Base-by-base conservation (phyloP, 306 rosid genomes). In the Quercus robur region DNA sequence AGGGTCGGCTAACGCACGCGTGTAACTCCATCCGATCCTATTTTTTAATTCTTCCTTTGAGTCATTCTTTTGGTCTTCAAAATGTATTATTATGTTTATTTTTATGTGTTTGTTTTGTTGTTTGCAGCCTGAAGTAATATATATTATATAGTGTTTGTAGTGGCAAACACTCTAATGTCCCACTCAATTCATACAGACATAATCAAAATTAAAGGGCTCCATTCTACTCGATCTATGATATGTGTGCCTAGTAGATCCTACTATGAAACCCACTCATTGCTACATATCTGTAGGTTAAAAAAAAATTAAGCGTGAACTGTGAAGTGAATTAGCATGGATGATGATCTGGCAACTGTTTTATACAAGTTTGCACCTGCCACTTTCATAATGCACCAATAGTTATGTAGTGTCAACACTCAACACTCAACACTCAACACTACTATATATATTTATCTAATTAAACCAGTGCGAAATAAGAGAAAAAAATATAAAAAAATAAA, bases 1-100 rank as follows among this genome's bases (percentile, higher is more conserved):
- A 66, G 76, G 75, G 86, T 77, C 80, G 73, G 67, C 77, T 70
- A 77, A 77, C 55, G 93, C 93, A 87, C 89, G 93, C 93, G 84
- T 89, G 89, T 30, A 76, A 38, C 78, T 78, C 61, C 80, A 77
- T 58, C 31, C 73, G 81, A 67, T 78, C 56, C 54, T 80, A 80
- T 54, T 81, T 58, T 67, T 26, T 54, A 73, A 13, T 77, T 64
- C 68, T 68, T 73, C 79, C 62, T 33, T 64, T 11, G 25, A 44
- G 38, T 56, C 77, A 55, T 35, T 68, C 55, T 56, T 77, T 71
- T 26, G 62, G 56, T 38, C 64, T 11, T 57, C 61, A 70, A 6
- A 35, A 77, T 20, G 21, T 11, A 58, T 62, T 33, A 30, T 33
- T 41, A 41, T 7, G 23, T 31, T 12, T 19, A 21, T 62, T 33